These are phyloP conservation scores for Xylaria sp. DNA, from an alignment of 2,329 filamentous ascomycete genomes.

Conservation along the genomic window DNA sequence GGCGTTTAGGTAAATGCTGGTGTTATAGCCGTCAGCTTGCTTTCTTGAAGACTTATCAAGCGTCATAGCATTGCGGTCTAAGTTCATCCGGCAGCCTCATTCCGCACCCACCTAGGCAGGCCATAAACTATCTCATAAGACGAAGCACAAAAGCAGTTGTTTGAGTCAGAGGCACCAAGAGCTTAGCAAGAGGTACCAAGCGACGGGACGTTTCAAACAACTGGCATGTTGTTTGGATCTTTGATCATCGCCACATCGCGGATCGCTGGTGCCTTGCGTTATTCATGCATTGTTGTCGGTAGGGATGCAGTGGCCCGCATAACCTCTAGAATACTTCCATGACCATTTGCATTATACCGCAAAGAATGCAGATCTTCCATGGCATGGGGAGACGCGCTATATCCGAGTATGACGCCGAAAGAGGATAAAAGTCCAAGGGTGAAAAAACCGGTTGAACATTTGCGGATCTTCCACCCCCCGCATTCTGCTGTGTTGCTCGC, in stretches of 20 bases:
- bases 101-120: neutral
- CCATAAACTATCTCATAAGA: neutral
- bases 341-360: constrained; percentile 14
- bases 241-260: neutral
- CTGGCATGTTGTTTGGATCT: constrained; percentile 4
- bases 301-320: constrained; percentile 12
- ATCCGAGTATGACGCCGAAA: constrained; percentile 14
- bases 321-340: constrained; percentile 4
- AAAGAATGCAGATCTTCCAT: constrained; percentile 15
- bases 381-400: constrained; percentile 4
- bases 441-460: constrained; percentile 8
- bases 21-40: neutral
- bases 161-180: neutral
- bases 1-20: neutral
- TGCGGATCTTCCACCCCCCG: constrained; percentile 14
- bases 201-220: neutral
- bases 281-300: constrained; percentile 8
- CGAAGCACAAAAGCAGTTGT: neutral
- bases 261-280: neutral
- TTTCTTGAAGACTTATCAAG: no score
- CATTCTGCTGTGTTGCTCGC: constrained; percentile 23
- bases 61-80: constrained; percentile 1
- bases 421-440: neutral
- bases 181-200: neutral
- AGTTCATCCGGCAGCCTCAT: neutral